These are phyloP conservation scores for Bacterosira constricta DNA, from an alignment of 108 stramenopile genomes.

Conservation along the genomic window DNA sequence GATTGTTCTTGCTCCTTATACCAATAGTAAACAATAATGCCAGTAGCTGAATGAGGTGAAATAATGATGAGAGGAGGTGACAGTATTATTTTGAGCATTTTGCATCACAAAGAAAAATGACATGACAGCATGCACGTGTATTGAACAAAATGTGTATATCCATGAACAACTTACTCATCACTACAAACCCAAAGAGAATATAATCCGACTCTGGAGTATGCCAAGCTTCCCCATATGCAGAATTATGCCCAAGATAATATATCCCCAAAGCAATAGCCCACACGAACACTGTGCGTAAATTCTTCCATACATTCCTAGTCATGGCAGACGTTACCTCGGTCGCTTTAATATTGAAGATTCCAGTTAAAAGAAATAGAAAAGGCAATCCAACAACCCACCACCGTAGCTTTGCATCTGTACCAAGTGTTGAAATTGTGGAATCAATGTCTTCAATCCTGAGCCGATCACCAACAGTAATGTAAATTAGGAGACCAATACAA, in stretches of 20 bases:
- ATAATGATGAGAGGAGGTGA: too few species aligned
- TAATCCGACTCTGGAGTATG: slow-evolving; percentile 27
- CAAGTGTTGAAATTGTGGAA: background rate
- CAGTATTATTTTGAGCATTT: too few species aligned
- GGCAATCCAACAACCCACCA: slow-evolving; percentile 1
- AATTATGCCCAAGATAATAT: slow-evolving; percentile 37
- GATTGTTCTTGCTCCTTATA: background rate
- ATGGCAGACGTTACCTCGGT: slow-evolving; percentile 53
- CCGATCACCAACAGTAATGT: slow-evolving; percentile 5
- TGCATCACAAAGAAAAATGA: too few species aligned
- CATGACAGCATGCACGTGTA: too few species aligned
- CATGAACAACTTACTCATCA: slow-evolving; percentile 25
- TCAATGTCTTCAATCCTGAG: slow-evolving; percentile 18
- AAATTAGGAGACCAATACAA: slow-evolving; percentile 26
- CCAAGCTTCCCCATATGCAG: slow-evolving; percentile 46
- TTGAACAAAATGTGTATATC: too few species aligned
- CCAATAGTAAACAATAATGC: background rate
- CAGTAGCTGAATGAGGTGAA: background rate
- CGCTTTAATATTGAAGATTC: slow-evolving; percentile 52
- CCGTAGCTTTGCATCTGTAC: background rate
- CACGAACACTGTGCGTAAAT: slow-evolving; percentile 40
- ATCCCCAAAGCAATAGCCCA: slow-evolving; percentile 45
- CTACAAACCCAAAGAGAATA: slow-evolving; percentile 36
- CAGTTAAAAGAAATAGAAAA: slow-evolving; percentile 30
- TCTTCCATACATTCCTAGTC: slow-evolving; percentile 65